phyloP scores from a whole-genome alignment of 371 early-diverging fungal species.

The Lichtheimia hyalospora region DNA sequence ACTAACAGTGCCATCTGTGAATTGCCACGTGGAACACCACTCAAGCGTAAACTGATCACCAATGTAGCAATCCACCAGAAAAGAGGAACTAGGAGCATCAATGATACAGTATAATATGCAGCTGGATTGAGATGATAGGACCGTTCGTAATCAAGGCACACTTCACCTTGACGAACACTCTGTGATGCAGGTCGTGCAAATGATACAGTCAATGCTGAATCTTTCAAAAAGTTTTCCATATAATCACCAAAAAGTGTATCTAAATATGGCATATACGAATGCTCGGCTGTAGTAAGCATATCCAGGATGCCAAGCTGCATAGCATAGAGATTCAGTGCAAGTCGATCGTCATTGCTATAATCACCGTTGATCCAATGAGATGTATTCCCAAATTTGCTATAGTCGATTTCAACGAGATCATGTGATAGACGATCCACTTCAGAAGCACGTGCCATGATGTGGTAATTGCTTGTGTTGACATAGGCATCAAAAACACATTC shows the following conservation, averaged over 20 bases:
- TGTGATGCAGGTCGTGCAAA: no score
- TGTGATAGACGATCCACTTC: neutral
- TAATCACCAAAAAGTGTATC: no score
- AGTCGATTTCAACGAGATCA: slow-evolving; percentile 4
- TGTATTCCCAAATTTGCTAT: slow-evolving; percentile 2
- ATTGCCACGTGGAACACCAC: slow-evolving; percentile 18
- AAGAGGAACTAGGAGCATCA: slow-evolving; percentile 4
- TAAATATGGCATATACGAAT: no score
- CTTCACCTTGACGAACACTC: neutral
- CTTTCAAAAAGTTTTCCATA: no score
- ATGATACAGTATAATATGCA: neutral
- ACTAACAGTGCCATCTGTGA: slow-evolving; percentile 14
- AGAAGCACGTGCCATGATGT: neutral
- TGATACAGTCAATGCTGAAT: no score
- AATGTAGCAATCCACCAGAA: slow-evolving; percentile 16
- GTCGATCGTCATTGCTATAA: neutral
- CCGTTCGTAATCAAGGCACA: neutral
- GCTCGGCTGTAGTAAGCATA: no score
- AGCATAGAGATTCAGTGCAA: slow-evolving; percentile 10
- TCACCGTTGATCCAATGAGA: neutral
- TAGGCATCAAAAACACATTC: slow-evolving; percentile 13
- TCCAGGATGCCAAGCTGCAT: slow-evolving; percentile 8
- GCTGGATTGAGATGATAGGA: slow-evolving; percentile 6
- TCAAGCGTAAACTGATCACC: slow-evolving; percentile 8
- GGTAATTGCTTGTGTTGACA: slow-evolving; percentile 4